Percentiles rank a stretch among this genome's conserved stretches.
These are phyloP conservation scores for Gossypium turneri DNA, from an alignment of 345 rosid species.

Conservation along the genomic window DNA sequence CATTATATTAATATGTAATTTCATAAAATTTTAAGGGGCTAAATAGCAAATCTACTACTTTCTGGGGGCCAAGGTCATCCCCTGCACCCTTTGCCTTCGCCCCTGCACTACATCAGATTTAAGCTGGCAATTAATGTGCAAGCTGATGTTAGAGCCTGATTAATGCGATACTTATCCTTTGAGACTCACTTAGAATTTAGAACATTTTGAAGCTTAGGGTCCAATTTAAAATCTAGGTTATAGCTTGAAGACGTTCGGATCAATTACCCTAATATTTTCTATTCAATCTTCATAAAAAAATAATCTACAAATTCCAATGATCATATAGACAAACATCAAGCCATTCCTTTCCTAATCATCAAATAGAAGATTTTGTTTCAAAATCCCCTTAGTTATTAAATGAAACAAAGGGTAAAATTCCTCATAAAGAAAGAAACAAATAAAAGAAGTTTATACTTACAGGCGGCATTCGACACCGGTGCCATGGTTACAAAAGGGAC, in stretches of 20 bases:
- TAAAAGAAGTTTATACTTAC: conserved; percentile 39
- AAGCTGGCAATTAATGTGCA: too few species aligned
- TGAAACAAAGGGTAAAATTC: not conserved
- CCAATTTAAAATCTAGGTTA: too few species aligned
- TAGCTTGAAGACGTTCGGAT: too few species aligned
- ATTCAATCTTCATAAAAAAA: not conserved
- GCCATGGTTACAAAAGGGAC: conserved; percentile 97
- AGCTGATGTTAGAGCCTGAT: too few species aligned
- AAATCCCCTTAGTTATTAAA: not conserved
- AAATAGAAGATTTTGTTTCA: not conserved
- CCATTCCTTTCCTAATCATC: not conserved
- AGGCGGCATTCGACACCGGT: conserved; percentile 85
- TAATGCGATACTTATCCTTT: too few species aligned
- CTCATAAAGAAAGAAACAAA: not conserved
- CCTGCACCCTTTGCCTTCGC: too few species aligned
- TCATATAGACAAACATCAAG: not conserved
- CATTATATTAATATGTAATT: too few species aligned
- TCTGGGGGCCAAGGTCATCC: too few species aligned
- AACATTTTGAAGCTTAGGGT: not conserved
- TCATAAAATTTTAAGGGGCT: too few species aligned
- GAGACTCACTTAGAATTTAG: not conserved
- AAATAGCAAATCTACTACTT: too few species aligned
- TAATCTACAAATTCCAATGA: not conserved
- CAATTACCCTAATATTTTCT: not conserved
- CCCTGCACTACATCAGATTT: too few species aligned